Evolutionary conservation across 345 rosid genomes (phyloP), one percentile per base, ranked within the genome.

Genomic region (Excoecaria cochinchinensis): DNA sequence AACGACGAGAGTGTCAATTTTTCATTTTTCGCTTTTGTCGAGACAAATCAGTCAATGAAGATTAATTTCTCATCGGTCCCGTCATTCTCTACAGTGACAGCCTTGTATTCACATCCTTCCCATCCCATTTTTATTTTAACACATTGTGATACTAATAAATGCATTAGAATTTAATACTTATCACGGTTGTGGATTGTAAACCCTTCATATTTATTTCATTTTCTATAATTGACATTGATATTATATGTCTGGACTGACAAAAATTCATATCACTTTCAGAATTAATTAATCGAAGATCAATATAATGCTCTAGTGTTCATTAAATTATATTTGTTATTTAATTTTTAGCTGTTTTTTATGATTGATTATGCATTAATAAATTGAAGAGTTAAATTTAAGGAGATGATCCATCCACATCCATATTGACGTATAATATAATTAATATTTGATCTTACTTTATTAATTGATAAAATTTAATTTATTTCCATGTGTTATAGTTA

Each of bases 111-210:
- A 77, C 50, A 38, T 73, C 25, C 16, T 58, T 55, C 48, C 57
- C 77, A 61, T 39, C n/a, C n/a, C n/a, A n/a, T n/a, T n/a, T 78
- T 73, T 66, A 75, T 67, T 46, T 56, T 56, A 19, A 38, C 14
- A 22, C 38, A 60, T 3, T 62, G 19, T 39, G 38, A 67, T 31
- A 19, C 38, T 75, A 76, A 72, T 82, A 82, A 85, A 85, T 85
- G 87, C 82, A 51, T 67, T 60, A 60, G n/a, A n/a, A n/a, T n/a
- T n/a, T n/a, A 76, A 59, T 47, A 24, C 48, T 40, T 36, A 72
- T 82, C 5, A 48, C 48, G 53, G 24, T 22, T 44, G 8, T 68
- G n/a, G 67, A 63, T 36, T 63, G 38, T 65, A 65, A 40, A n/a
- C 55, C 24, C 47, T 73, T 69, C 51, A 31, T 44, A 40, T 56